These are phyloP conservation scores for Starmera caribaea DNA, from an alignment of 805 yeast genomes.

Conservation along the genomic window DNA sequence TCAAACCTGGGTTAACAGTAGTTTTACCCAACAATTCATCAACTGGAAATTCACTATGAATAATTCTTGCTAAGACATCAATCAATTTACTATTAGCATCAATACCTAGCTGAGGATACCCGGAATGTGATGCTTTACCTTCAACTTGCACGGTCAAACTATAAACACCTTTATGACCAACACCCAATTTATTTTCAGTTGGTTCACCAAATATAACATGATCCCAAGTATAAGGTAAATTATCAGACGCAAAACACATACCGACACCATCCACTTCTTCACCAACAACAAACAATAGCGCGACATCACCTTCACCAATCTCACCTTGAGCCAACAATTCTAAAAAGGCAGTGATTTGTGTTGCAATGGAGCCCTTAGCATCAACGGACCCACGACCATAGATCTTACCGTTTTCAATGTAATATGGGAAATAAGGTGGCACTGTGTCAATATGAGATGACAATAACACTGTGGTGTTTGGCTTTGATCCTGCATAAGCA, in stretches of 20 bases:
- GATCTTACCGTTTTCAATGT: slow-evolving; percentile 34
- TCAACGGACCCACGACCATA: slow-evolving; percentile 63
- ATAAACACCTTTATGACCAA: slow-evolving; percentile 59
- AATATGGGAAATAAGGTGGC: slow-evolving; percentile 53
- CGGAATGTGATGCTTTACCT: slow-evolving; percentile 59
- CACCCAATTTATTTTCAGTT: slow-evolving; percentile 57
- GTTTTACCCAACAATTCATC: slow-evolving; percentile 48
- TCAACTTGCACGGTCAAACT: slow-evolving; percentile 30
- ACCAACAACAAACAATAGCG: slow-evolving; percentile 56
- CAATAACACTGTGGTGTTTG: slow-evolving; percentile 36
- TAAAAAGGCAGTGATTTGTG: slow-evolving; percentile 47
- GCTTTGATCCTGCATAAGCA: slow-evolving; percentile 40
- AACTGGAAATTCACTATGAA: slow-evolving; percentile 35
- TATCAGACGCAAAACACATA: slow-evolving; percentile 34
- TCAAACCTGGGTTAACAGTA: slow-evolving; percentile 50
- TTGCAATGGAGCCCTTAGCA: slow-evolving; percentile 63
- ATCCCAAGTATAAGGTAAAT: slow-evolving; percentile 38
- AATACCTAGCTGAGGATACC: slow-evolving; percentile 61
- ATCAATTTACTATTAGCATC: slow-evolving; percentile 51
- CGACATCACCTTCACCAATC: slow-evolving; percentile 43
- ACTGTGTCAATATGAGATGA: slow-evolving; percentile 69
- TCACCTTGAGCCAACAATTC: slow-evolving; percentile 30
- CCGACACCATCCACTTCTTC: slow-evolving; percentile 65
- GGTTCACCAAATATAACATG: slow-evolving; percentile 68
- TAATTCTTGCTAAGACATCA: slow-evolving; percentile 37